Evolutionary conservation across 129 eudicot species (phyloP).

Genomic region (Silybum marianum): DNA sequence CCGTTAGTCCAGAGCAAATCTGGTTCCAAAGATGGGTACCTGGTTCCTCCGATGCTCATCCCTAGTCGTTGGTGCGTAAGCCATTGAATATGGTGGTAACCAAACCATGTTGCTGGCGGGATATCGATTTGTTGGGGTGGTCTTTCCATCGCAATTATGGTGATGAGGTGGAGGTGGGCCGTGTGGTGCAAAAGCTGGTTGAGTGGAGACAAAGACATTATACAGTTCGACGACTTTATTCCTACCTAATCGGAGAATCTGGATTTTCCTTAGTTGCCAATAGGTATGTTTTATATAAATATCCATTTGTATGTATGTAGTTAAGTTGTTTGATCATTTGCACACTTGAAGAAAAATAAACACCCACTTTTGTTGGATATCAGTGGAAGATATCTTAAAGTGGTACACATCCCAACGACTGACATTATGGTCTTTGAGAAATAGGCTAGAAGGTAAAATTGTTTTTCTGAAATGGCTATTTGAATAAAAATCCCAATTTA

Average conservation of each 20-base stretch:
- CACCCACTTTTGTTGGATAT: too few relatives aligned
- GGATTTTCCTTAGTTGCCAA: constrained; percentile 34
- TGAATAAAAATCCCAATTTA: too few relatives aligned
- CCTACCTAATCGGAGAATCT: constrained; percentile 25
- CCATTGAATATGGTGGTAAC: constrained; percentile 31
- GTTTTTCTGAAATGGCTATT: too few relatives aligned
- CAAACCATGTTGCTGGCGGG: constrained; percentile 39
- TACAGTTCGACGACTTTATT: constrained; percentile 25
- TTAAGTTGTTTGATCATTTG: too few relatives aligned
- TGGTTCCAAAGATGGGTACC: too few relatives aligned
- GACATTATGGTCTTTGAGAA: too few relatives aligned
- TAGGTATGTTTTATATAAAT: constrained; percentile 17
- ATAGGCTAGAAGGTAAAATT: too few relatives aligned
- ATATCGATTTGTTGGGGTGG: constrained; percentile 35
- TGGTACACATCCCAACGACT: too few relatives aligned
- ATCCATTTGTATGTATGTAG: too few relatives aligned
- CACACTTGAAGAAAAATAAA: too few relatives aligned
- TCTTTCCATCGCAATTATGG: not conserved
- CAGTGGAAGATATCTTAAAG: constrained; percentile 17
- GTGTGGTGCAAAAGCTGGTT: constrained; percentile 35
- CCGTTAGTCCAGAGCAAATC: too few relatives aligned
- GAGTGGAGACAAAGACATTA: constrained; percentile 22
- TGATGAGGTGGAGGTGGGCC: constrained; percentile 17
- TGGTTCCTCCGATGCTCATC: too few relatives aligned
- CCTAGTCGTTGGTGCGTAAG: constrained; percentile 43